Base-by-base conservation (phyloP, 2,329 filamentous ascomycete genomes). In the Camillea tinctor region DNA sequence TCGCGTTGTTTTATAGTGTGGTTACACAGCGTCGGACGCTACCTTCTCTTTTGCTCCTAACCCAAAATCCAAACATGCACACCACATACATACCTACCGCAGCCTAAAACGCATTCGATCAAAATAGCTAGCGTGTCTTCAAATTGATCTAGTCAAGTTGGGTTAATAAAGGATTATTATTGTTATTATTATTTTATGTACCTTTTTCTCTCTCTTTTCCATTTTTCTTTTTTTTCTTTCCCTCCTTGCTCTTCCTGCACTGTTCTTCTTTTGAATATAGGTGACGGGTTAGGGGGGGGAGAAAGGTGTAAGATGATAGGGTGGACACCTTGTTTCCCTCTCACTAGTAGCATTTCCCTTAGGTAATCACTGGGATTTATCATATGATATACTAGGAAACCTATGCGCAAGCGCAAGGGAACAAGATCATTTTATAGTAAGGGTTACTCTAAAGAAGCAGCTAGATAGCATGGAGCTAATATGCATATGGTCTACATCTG, bases 11-110 rank as follows among this genome's bases (percentile, higher is more conserved):
- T 21, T n/a, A 13, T 64, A 65, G 64, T 65, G 63, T 61, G 61
- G 64, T 66, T 66, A 65, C 64, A 66, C 64, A 62, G 57, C 64
- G 62, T 66, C 58, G 59, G 63, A 57, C 36, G 51, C 54, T 52
- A 50, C 26, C 54, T 19, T 40, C 30, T 23, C 36, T 17, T 23
- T n/a, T 36, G 22, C 23, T 49, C 50, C 22, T 44, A 44, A 44
- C 44, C 26, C 24, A 19, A 23, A 20, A 57, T 53, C 36, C 36
- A 44, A 44, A 44, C 36, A 44, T 44, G 36, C 36, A 44, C 36
- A 44, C 36, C n/a, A 44, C 36, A n/a, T n/a, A n/a, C n/a, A n/a
- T n/a, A n/a, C n/a, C n/a, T n/a, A n/a, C n/a, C n/a, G 36, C 36
- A n/a, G 36, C 36, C 36, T 44, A 44, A 44, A 44, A 44, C 17